Conservation (phyloP, 176 grass and related monocot species). For the Secale cereale region DNA sequence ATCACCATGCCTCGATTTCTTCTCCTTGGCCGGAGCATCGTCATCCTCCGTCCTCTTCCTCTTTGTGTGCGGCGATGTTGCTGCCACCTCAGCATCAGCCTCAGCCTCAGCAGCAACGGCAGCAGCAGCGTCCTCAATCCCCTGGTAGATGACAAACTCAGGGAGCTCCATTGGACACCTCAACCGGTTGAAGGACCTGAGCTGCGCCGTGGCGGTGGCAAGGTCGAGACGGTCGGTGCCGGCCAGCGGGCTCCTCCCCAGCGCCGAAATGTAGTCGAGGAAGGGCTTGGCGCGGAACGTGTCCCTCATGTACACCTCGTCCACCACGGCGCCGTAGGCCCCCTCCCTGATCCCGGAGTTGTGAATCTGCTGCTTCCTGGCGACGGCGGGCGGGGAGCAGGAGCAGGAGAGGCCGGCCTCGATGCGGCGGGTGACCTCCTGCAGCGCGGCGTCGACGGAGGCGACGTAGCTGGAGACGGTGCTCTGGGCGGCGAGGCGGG, state of each 20-base stretch:
- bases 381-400: conserved; percentile 31
- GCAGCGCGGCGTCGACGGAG: conserved; percentile 46
- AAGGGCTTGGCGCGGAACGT: conserved; percentile 40
- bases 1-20: background rate
- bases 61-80: background rate
- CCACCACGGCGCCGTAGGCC: conserved; percentile 19
- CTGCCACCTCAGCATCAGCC: background rate
- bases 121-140: conserved; percentile 25
- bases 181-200: conserved; percentile 56
- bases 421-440: conserved; percentile 54
- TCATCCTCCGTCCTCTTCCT: conserved; percentile 25
- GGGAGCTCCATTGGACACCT: conserved; percentile 56
- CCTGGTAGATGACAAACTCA: conserved; percentile 42
- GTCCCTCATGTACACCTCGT: conserved; percentile 51
- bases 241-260: conserved; percentile 40
- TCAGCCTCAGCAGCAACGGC: background rate
- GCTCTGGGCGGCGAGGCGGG: conserved; percentile 41
- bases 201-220: conserved; percentile 56
- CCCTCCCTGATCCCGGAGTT: conserved; percentile 67
- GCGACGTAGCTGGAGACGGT: conserved; percentile 37
- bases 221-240: conserved; percentile 60
- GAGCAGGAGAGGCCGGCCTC: conserved; percentile 47
- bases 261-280: conserved; percentile 51
- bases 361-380: conserved; percentile 41
- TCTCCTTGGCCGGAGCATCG: background rate